Evolutionary conservation across 2,329 filamentous ascomycete species (phyloP), one percentile per base, ranked within the genome.

Genomic region (Cytospora piceicola): DNA sequence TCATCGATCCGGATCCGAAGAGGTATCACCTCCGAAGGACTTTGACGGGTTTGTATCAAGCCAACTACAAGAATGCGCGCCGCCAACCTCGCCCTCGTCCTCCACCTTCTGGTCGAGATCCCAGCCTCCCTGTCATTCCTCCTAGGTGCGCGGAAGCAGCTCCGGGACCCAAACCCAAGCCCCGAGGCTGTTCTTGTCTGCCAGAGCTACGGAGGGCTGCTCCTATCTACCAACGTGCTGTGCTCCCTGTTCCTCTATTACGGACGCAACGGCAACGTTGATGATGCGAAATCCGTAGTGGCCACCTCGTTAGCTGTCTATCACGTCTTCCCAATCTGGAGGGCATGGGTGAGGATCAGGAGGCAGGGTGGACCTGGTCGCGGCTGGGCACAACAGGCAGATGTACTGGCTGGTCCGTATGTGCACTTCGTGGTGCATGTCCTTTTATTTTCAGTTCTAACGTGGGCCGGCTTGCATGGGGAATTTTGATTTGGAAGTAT

Each of bases 321-420:
- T 73, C 83, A 85, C 64, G 51, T 79, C 1, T 85, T 80, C 75
- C 83, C 83, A 2, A 78, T 76, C 34, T 74, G 78, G 57, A 75
- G 83, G 39, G 83, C 83, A 0, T 74, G 72, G 14, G 67, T 71
- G 20, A 75, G 78, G 49, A 72, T 82, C 15, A 67, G 68, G 32
- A 52, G 60, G n/a, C 68, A 68, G 14, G 65, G 68, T 24, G 69
- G 67, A 32, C 42, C 32, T 24, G 61, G 61, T 15, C 52, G 42
- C 3, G 65, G 63, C 24, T 63, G 61, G 17, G 61, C 63, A 0
- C 65, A 65, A 15, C 71, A 70, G 20, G 62, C 63, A 4, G 70
- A 71, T 42, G 73, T 77, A 0, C 64, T 85, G 1, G 83, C 82
- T 0, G 82, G 82, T 1, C 83, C 83, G 8, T 56, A 61, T 1